Percentiles rank a stretch among this genome's conserved stretches.
Conservation (phyloP, 495 filamentous ascomycete species). For the Aspergillus sparsus region DNA sequence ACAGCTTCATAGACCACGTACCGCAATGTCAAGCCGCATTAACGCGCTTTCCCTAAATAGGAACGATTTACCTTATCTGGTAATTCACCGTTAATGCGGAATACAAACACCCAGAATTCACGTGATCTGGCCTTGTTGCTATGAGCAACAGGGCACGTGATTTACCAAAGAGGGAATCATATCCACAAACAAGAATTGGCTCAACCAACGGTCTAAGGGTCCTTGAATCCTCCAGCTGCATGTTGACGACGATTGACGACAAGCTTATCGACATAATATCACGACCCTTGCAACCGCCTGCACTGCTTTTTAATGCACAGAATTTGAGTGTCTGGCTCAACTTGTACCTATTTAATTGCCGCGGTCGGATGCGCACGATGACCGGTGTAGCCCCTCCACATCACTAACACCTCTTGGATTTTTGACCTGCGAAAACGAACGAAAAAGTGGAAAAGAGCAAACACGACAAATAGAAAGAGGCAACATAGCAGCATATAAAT, state of each 20-base stretch:
- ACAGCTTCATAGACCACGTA: too few relatives aligned
- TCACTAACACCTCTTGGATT: neutral
- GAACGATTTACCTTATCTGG: too few relatives aligned
- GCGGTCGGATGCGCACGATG: conserved; percentile 13
- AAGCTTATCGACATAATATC: conserved; percentile 7
- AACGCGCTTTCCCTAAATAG: too few relatives aligned
- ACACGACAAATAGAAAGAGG: neutral
- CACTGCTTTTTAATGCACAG: neutral
- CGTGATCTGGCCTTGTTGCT: conserved; percentile 8
- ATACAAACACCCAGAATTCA: too few relatives aligned
- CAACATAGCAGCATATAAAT: neutral
- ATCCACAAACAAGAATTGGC: conserved; percentile 17
- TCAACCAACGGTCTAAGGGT: conserved; percentile 12
- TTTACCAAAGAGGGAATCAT: conserved; percentile 17
- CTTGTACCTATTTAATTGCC: neutral
- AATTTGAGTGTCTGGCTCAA: neutral
- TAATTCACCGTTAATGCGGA: too few relatives aligned
- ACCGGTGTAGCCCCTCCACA: conserved; percentile 6
- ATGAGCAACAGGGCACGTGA: conserved; percentile 16
- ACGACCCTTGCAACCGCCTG: conserved; percentile 3
- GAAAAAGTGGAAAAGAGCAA: neutral
- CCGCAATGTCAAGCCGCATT: too few relatives aligned
- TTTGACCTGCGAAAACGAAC: neutral
- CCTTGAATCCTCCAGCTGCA: neutral
- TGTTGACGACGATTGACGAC: conserved; percentile 18